Evolutionary conservation across 768 basidiomycete genomes (phyloP), one percentile per base, ranked within the genome.

Genomic region (Russula vinacea): DNA sequence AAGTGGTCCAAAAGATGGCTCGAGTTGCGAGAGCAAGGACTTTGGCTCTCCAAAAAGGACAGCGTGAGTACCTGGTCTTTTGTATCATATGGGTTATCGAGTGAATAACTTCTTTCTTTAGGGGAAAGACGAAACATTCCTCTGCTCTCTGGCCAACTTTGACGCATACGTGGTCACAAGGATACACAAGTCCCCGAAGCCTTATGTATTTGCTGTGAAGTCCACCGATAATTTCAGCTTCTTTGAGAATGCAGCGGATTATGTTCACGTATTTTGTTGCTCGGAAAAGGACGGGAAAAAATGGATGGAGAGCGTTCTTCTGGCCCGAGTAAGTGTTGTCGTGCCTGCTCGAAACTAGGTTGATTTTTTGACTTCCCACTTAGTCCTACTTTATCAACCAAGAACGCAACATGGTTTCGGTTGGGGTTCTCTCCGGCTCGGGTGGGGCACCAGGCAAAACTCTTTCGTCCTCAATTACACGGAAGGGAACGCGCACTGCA

Each of bases 1-100:
- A 97, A 97, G 75, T 99, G 96, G 97, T 88, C 80, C 61, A 98
- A 98, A 76, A 84, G 93, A 39, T 95, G 88, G 85, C 79, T 99
- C 72, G 85, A 88, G 70, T 82, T 97, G 29, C 82, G 91, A 54
- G 93, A 95, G 70, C 92, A 95, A 67, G 83, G 84, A 64, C 72
- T 98, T 59, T 96, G 87, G 82, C 73, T 96, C 42, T 88, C 92
- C 35, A 98, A 98, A 76, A 88, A 90, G 19, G 93, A 97, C 60
- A 88, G 84, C 72, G 94, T 94, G 68, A 67, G 83, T 77, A 26
- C 60, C 32, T 5, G 44, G 55, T 17, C 33, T 54, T 64, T 55
- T 10, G 24, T 29, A n/a, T 60, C 22, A 16, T 42, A 16, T 9
- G 39, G 47, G 24, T 33, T 8, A 29, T 29, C 29, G 16, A 49